phyloP scores from a whole-genome alignment of 1,284 basidiomycete genomes.

The Chalciporus sp. region DNA sequence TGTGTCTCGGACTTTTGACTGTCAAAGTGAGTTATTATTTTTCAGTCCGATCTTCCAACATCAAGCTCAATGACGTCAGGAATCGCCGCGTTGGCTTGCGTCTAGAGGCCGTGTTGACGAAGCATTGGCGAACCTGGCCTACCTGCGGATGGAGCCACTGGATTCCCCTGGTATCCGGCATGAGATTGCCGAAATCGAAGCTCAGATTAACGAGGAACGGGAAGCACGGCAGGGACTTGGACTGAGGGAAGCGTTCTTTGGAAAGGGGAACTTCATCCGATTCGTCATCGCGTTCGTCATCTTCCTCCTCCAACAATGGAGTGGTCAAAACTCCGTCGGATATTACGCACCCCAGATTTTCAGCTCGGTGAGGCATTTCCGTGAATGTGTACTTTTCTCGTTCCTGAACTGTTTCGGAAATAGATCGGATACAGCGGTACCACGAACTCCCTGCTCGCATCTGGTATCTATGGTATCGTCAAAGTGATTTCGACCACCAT shows the following conservation, averaged over 20 bases:
- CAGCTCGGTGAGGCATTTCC: slow-evolving; percentile 50
- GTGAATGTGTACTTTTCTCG: slow-evolving; percentile 10
- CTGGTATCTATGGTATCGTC: slow-evolving; percentile 81
- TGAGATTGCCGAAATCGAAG: slow-evolving; percentile 66
- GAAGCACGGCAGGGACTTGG: slow-evolving; percentile 59
- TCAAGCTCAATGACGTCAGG: slow-evolving; percentile 41
- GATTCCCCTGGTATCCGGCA: slow-evolving; percentile 52
- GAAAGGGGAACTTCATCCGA: slow-evolving; percentile 72
- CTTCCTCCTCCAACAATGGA: slow-evolving; percentile 62
- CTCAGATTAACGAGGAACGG: slow-evolving; percentile 64
- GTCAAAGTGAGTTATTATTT: slow-evolving; percentile 49
- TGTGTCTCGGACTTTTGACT: slow-evolving; percentile 72
- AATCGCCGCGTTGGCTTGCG: slow-evolving; percentile 67
- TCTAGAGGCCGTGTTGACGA: slow-evolving; percentile 53
- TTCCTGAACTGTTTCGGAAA: neutral
- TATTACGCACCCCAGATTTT: slow-evolving; percentile 83
- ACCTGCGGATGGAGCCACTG: slow-evolving; percentile 54
- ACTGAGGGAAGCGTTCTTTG: slow-evolving; percentile 68
- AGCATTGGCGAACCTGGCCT: slow-evolving; percentile 54
- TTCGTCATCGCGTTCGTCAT: slow-evolving; percentile 56
- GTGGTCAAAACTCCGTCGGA: slow-evolving; percentile 60
- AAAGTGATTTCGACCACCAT: slow-evolving; percentile 71
- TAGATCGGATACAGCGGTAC: slow-evolving; percentile 67
- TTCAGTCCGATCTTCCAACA: slow-evolving; percentile 13
- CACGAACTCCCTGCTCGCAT: slow-evolving; percentile 70